phyloP scores from a whole-genome alignment of 805 yeast genomes.

The Tetrapisispora phaffii region DNA sequence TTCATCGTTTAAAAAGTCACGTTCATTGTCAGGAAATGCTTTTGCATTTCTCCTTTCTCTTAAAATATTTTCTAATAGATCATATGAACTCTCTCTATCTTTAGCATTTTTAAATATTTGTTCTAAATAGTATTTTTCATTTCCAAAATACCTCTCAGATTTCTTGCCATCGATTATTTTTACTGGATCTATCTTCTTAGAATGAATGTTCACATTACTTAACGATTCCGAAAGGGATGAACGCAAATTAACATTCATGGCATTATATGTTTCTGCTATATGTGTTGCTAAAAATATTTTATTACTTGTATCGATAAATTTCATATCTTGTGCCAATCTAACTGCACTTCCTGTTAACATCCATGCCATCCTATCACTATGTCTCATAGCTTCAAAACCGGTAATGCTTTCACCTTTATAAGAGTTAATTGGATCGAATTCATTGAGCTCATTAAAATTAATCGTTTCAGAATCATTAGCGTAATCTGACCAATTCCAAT shows the following conservation, averaged over 20 bases:
- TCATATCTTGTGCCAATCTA: conserved; percentile 78
- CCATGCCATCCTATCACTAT: conserved; percentile 89
- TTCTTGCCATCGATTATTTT: conserved; percentile 25
- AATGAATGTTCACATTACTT: conserved; percentile 45
- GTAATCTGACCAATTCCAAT: conserved; percentile 78
- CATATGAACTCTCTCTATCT: conserved; percentile 19
- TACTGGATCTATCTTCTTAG: not conserved
- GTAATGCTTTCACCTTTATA: conserved; percentile 41
- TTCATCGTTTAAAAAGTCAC: conserved; percentile 29
- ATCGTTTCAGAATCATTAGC: conserved; percentile 47
- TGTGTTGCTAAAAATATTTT: conserved; percentile 77
- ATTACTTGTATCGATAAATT: conserved; percentile 63
- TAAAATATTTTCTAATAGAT: conserved; percentile 6
- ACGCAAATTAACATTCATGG: conserved; percentile 69
- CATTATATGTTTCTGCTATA: conserved; percentile 70
- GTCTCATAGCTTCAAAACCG: conserved; percentile 74
- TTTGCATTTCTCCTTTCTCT: conserved; percentile 2
- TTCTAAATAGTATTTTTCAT: conserved; percentile 28
- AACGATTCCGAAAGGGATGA: conserved; percentile 68
- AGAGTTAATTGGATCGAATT: conserved; percentile 19
- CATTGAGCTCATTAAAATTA: conserved; percentile 3
- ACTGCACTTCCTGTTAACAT: conserved; percentile 85
- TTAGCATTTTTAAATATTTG: conserved; percentile 18
- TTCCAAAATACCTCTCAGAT: conserved; percentile 22
- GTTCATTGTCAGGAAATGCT: conserved; percentile 14